Evolutionary conservation across 345 rosid genomes (phyloP), one percentile per base, ranked within the genome.

Genomic region (Eucalyptus tenuipes): DNA sequence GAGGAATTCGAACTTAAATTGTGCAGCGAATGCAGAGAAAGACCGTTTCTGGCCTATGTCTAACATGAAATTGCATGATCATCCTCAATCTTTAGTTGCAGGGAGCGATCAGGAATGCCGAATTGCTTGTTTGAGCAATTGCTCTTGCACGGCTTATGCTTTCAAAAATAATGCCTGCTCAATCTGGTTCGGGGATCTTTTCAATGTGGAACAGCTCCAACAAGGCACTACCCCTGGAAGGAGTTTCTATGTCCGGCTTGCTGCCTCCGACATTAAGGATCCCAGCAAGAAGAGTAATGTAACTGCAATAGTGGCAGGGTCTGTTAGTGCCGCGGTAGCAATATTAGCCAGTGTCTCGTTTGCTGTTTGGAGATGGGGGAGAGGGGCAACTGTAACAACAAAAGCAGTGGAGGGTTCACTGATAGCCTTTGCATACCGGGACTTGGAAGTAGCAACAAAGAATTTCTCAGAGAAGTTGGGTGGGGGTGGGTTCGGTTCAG

Each of bases 401-500:
- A 93, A 89, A 89, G 85, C 59, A 2, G 92, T 88, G 71, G 97
- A 95, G 79, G 99, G 99, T 87, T 91, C 98, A 22, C 90, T 97
- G 88, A 53, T 93, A 89, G 95, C 98, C 33, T 97, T 93, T 90
- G 92, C 90, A 33, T 95, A 95, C 88, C 92, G 94, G 91, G 97
- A 97, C 80, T 85, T 97, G 87, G 96, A 95, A 57, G 91, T 18
- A 44, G 96, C 98, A 8, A 95, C 98, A 0, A 97, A 93, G 91
- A 97, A 95, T 89, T 97, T 97, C 93, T 95, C 96, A 0, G 94
- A 96, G 61, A 96, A 93, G 89, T 66, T 95, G 88, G 98, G 98
- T n/a, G 98, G 96, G 88, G 98, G 98, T 90, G 97, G 98, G 53
- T 97, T 97, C 42, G 98, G 99, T 86, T 96, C 98, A 66, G 99